Evolutionary conservation across 495 filamentous ascomycete species (phyloP), one percentile per base, ranked within the genome.

Genomic region (Chaetomium cochliodes): DNA sequence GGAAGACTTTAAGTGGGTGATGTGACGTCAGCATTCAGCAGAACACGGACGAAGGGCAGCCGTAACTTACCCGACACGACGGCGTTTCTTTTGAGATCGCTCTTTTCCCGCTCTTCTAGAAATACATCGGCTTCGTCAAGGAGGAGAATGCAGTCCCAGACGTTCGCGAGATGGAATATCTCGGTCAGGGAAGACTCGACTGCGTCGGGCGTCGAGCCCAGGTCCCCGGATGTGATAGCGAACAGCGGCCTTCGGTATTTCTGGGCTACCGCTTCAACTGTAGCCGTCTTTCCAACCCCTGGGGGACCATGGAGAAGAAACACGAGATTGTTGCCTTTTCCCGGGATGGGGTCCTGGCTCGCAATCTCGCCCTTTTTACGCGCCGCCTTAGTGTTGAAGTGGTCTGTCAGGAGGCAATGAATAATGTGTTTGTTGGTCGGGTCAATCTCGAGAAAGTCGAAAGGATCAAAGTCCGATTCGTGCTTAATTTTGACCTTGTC

Each of bases 41-140:
- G 33, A 37, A 37, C 15, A 44, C 2, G 13, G 6, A 44, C 5
- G 41, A 44, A 44, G 13, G 13, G 41, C 11, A 44, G 2, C 13
- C 16, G 5, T 5, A 5, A 23, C 59, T 23, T 53, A 62, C 59
- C 49, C 61, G 86, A 87, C 39, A 93, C 90, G 1, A 93, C 81
- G 2, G 88, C 88, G 69, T 93, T 93, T 58, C 90, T 83, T 69
- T 85, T 82, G 65, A 93, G 85, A 66, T 93, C 87, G 65, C 85
- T 82, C 50, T 87, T 82, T 0, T 83, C 85, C n/a, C 89, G 85
- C 59, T 78, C 76, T 66, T 79, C 76, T 11, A 78, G 67, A 6
- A 56, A 56, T 33, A 41, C 53, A 20, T 56, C 53, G 30, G 53
- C 53, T 41, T 56, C 30, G 53, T 56, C 33, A 22, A 56, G 30